These are phyloP conservation scores for Barnettozyma hawaiiensis DNA, from an alignment of 1,139 yeast species.

Conservation along the genomic window DNA sequence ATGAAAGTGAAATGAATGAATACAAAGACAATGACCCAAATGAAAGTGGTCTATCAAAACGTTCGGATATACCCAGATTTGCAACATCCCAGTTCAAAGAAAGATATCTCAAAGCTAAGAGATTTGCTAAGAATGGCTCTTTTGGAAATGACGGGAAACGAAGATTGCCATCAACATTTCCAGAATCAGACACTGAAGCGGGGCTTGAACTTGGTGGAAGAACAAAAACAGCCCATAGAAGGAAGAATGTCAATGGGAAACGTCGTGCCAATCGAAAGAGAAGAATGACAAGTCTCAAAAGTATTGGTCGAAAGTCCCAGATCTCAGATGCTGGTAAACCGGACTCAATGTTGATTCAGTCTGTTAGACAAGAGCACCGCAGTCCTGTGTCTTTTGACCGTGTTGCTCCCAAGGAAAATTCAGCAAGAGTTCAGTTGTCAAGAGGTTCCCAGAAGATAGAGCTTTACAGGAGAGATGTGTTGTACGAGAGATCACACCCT, in stretches of 20 bases:
- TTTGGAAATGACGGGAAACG: not conserved
- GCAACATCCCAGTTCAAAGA: not conserved
- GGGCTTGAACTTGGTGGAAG: not conserved
- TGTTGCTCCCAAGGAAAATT: not conserved
- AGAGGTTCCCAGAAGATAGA: not conserved
- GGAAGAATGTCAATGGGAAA: slow-evolving; percentile 2
- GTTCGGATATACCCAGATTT: not conserved
- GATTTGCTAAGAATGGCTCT: slow-evolving; percentile 7
- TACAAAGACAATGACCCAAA: not conserved
- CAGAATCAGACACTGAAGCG: slow-evolving; percentile 4
- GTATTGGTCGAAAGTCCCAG: not conserved
- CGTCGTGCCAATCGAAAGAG: slow-evolving; percentile 2
- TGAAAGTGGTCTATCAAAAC: not conserved
- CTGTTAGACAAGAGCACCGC: not conserved
- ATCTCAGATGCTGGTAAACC: not conserved
- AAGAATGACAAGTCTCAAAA: not conserved
- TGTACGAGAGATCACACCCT: not conserved
- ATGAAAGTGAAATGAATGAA: not conserved
- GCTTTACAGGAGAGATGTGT: slow-evolving; percentile 5
- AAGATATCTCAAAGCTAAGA: slow-evolving; percentile 6
- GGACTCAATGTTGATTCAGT: not conserved
- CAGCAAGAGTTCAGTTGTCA: not conserved
- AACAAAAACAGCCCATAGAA: slow-evolving; percentile 3
- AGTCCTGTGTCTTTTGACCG: slow-evolving; percentile 4
- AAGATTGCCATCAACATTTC: slow-evolving; percentile 6